Evolutionary conservation across 2,329 filamentous ascomycete species (phyloP).

Genomic region (Cladosporium austrohemisphaericum): DNA sequence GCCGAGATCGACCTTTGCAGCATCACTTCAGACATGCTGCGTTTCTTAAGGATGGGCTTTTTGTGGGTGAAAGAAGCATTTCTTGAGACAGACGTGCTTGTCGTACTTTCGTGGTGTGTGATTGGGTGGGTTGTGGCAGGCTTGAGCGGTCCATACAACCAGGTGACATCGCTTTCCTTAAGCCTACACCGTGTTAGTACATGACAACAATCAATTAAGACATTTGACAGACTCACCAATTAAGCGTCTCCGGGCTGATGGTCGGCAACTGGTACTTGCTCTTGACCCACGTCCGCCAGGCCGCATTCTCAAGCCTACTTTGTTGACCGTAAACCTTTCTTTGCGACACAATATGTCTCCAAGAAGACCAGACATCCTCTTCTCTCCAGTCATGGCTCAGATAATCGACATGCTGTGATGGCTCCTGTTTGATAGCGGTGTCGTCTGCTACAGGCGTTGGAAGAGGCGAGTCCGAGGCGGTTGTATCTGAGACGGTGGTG

Average conservation of each 20-base stretch:
- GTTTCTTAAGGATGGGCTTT: conserved; percentile 94
- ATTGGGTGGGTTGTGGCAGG: conserved; percentile 59
- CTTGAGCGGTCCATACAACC: conserved; percentile 92
- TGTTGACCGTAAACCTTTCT: conserved; percentile 75
- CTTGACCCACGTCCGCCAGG: conserved; percentile 96
- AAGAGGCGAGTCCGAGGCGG: conserved; percentile 56
- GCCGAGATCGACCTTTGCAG: conserved; percentile 83
- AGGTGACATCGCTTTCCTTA: conserved; percentile 95
- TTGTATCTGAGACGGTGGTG: conserved; percentile 50
- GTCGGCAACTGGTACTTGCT: conserved; percentile 82
- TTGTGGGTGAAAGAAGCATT: conserved; percentile 69
- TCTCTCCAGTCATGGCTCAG: conserved; percentile 89
- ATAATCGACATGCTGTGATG: conserved; percentile 90
- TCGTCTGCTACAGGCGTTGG: conserved; percentile 69
- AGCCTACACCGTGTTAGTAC: conserved; percentile 59
- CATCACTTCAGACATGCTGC: conserved; percentile 94
- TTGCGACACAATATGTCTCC: conserved; percentile 85
- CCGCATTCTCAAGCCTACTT: conserved; percentile 85
- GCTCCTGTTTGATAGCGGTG: conserved; percentile 67
- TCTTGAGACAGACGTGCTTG: conserved; percentile 55
- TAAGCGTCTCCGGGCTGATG: conserved; percentile 83
- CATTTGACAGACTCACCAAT: conserved; percentile 64
- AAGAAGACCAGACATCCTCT: conserved; percentile 96
- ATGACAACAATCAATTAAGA: neutral
- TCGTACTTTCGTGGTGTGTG: conserved; percentile 46